Percentiles rank a stretch among this genome's conserved stretches.
Conservation (phyloP, 2,329 filamentous ascomycete genomes). For the Cladophialophora exuberans region DNA sequence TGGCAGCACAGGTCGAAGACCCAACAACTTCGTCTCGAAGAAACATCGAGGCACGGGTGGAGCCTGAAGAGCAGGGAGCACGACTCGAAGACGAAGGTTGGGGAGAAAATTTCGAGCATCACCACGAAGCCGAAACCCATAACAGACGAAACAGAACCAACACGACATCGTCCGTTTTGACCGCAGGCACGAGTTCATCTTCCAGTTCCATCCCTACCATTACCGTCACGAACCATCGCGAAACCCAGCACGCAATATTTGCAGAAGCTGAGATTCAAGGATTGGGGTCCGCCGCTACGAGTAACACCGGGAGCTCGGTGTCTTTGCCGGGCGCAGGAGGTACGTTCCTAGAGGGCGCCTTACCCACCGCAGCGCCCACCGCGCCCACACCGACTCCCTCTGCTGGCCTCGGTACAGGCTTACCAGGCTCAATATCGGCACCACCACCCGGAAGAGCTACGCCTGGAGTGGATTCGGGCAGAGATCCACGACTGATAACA, state of each 20-base stretch:
- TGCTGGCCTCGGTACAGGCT: background rate
- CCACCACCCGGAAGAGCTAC: slow-evolving; percentile 2
- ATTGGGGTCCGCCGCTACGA: no score
- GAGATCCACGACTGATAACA: slow-evolving; percentile 26
- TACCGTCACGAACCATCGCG: no score
- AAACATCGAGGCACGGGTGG: background rate
- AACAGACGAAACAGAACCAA: slow-evolving; percentile 6
- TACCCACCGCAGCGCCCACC: background rate
- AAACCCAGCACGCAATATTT: no score
- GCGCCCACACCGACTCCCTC: background rate
- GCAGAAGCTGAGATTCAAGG: background rate
- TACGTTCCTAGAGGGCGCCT: background rate
- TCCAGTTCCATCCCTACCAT: slow-evolving; percentile 11
- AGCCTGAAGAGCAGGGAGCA: background rate
- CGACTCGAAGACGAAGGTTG: background rate
- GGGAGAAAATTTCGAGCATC: background rate
- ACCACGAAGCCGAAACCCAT: background rate
- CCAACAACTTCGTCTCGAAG: background rate
- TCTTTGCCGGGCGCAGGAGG: slow-evolving; percentile 4
- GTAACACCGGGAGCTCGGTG: no score
- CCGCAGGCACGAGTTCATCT: slow-evolving; percentile 8
- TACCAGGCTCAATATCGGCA: slow-evolving; percentile 11
- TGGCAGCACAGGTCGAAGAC: slow-evolving; percentile 14
- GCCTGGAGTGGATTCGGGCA: slow-evolving; percentile 14
- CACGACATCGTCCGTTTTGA: slow-evolving; percentile 3